Evolutionary conservation across 176 grass and related monocot species (phyloP), one percentile per base, ranked within the genome.

Genomic region (Eremochloa ophiuroides): DNA sequence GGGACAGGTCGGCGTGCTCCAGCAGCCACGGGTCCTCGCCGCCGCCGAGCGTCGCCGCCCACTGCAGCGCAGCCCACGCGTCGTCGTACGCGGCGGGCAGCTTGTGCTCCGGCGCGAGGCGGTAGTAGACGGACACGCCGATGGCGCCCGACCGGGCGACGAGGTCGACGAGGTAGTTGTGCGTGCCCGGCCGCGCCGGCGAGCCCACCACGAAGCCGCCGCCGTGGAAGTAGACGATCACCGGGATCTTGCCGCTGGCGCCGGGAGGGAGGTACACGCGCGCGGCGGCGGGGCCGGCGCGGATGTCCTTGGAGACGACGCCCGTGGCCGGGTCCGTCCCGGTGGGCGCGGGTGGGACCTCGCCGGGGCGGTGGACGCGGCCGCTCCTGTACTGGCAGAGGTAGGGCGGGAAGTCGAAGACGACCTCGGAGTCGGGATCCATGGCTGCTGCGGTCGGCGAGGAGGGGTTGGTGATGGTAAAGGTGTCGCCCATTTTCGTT

Each of bases 321-420:
- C 87, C 85, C 43, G 85, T 92, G 74, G 38, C 34, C 0, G 69
- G 53, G 46, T 92, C 90, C 53, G 83, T 51, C 37, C 76, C 79
- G 73, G 90, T 82, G 10, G 85, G 84, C 11, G 64, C 35, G 22
- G 48, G 33, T 39, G 68, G 55, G 26, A 46, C 59, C 38, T 74
- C 79, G 41, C 67, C 62, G 12, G 77, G 87, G 59, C 89, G 87
- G 81, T 77, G 33, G 78, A 90, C 16, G 80, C 87, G 89, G 64
- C 89, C 93, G 68, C 84, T 95, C 87, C 90, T 95, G 93, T 90
- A 95, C 47, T 89, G 87, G 87, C 84, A 91, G 48, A 95, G 82
- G 85, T 85, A 92, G 42, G 89, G 84, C 23, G 8, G 20, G 84
- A 95, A 95, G 74, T 95, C 87, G 89, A 89, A 92, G 74, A 13